Percentiles rank a stretch among this genome's conserved stretches.
These are phyloP conservation scores for Cyberlindnera maritima DNA, from an alignment of 805 yeast species.

Conservation along the genomic window DNA sequence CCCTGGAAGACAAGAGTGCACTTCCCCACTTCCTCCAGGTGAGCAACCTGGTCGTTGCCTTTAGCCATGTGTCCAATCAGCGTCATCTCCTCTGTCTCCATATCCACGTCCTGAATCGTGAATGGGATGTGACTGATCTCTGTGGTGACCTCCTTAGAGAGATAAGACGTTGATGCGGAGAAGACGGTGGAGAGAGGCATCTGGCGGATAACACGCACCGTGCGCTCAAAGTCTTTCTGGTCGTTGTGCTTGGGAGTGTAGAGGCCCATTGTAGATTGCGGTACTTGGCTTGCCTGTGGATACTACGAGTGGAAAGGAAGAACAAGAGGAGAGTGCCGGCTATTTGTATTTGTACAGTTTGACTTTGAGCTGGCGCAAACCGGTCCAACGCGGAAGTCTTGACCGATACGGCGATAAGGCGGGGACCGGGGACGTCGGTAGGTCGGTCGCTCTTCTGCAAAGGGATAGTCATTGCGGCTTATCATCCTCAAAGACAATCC, in stretches of 20 bases:
- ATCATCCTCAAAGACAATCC: background rate
- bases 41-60: constrained; percentile 47
- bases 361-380: no score
- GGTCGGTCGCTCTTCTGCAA: background rate
- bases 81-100: constrained; percentile 33
- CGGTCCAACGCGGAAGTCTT: background rate
- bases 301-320: no score
- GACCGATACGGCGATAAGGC: background rate
- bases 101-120: constrained; percentile 33
- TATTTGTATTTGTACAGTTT: no score
- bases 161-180: constrained; percentile 27
- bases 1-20: constrained; percentile 53
- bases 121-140: constrained; percentile 61
- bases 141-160: constrained; percentile 32
- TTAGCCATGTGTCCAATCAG: constrained; percentile 56
- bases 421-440: no score
- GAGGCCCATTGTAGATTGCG: constrained; percentile 19
- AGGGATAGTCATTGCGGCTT: background rate
- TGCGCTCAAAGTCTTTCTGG: constrained; percentile 34
- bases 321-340: background rate
- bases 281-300: no score
- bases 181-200: constrained; percentile 54
- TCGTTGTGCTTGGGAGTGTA: constrained; percentile 29
- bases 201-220: constrained; percentile 39
- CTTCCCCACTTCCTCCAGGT: constrained; percentile 33